Percentiles rank a stretch among this genome's conserved stretches.
These are phyloP conservation scores for Kodamaea jinghongensis DNA, from an alignment of 805 yeast species.

Conservation along the genomic window DNA sequence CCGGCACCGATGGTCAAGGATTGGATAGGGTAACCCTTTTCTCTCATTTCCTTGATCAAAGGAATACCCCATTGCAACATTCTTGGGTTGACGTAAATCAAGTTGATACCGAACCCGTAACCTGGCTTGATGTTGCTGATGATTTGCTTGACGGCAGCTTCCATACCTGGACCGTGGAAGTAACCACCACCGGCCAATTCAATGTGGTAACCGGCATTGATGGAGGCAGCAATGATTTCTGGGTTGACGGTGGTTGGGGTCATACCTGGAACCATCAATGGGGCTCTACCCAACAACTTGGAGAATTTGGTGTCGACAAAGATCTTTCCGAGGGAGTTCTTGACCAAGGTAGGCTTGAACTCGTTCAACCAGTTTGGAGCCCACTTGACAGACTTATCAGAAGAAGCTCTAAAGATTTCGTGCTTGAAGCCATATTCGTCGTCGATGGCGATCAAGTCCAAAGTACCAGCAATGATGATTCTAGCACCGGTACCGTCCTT, in stretches of 20 bases:
- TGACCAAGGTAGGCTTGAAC: slow-evolving; percentile 80
- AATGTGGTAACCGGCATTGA: slow-evolving; percentile 95
- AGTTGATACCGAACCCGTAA: slow-evolving; percentile 84
- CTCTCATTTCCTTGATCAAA: slow-evolving; percentile 82
- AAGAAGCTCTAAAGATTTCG: slow-evolving; percentile 78
- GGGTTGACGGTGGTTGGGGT: slow-evolving; percentile 97
- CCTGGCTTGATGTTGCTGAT: slow-evolving; percentile 72
- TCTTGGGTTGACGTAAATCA: slow-evolving; percentile 94
- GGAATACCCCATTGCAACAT: slow-evolving; percentile 99
- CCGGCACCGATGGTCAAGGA: slow-evolving; percentile 98
- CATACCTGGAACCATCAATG: slow-evolving; percentile 98
- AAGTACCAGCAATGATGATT: slow-evolving; percentile 87
- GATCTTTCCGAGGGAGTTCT: slow-evolving; percentile 67
- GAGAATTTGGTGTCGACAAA: slow-evolving; percentile 94
- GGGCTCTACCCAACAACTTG: slow-evolving; percentile 88
- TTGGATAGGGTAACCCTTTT: slow-evolving; percentile 92
- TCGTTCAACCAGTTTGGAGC: slow-evolving; percentile 91
- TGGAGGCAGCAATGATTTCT: slow-evolving; percentile 88
- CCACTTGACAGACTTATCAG: slow-evolving; percentile 58
- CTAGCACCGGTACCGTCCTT: slow-evolving; percentile 98
- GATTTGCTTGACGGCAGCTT: slow-evolving; percentile 71
- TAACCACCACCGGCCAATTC: slow-evolving; percentile 99
- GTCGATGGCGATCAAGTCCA: slow-evolving; percentile 60
- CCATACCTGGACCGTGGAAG: slow-evolving; percentile 69
- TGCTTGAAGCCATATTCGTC: slow-evolving; percentile 95